phyloP scores from a whole-genome alignment of 805 yeast genomes.

The Candida maesae region DNA sequence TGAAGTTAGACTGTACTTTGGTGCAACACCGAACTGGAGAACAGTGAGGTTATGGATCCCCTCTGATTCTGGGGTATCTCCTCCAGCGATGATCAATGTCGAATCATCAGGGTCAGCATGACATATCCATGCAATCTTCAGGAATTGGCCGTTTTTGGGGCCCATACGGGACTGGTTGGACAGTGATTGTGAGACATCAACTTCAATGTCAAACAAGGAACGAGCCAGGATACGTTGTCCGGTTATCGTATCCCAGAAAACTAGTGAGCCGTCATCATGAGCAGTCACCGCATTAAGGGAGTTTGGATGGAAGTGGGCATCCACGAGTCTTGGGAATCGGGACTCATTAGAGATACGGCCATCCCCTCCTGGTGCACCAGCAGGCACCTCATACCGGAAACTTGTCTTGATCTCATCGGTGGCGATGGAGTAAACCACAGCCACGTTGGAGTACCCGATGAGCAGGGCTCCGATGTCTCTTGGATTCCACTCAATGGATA shows the following conservation, averaged over 20 bases:
- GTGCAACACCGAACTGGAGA: conserved; percentile 76
- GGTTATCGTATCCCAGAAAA: conserved; percentile 87
- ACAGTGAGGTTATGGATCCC: conserved; percentile 46
- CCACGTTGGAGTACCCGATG: conserved; percentile 66
- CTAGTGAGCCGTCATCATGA: conserved; percentile 80
- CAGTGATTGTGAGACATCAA: conserved; percentile 46
- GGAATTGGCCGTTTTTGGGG: conserved; percentile 35
- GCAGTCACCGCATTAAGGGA: conserved; percentile 79
- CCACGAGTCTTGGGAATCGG: conserved; percentile 39
- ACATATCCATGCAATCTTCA: conserved; percentile 72
- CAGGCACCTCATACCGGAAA: conserved; percentile 59
- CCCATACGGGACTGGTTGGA: conserved; percentile 19
- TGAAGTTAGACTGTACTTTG: conserved; percentile 75
- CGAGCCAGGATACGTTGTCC: conserved; percentile 77
- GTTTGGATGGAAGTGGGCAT: conserved; percentile 87
- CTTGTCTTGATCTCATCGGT: conserved; percentile 52
- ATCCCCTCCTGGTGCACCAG: conserved; percentile 73
- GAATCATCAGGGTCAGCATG: conserved; percentile 78
- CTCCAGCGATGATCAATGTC: conserved; percentile 66
- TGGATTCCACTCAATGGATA: conserved; percentile 76
- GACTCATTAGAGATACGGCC: conserved; percentile 27
- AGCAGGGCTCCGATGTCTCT: conserved; percentile 79
- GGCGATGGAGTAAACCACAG: conserved; percentile 64
- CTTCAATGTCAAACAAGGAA: conserved; percentile 58
- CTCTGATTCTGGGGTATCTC: conserved; percentile 43